Evolutionary conservation across 768 basidiomycete species (phyloP), one percentile per base, ranked within the genome.

Genomic region (Kwoniella newhampshirensis): DNA sequence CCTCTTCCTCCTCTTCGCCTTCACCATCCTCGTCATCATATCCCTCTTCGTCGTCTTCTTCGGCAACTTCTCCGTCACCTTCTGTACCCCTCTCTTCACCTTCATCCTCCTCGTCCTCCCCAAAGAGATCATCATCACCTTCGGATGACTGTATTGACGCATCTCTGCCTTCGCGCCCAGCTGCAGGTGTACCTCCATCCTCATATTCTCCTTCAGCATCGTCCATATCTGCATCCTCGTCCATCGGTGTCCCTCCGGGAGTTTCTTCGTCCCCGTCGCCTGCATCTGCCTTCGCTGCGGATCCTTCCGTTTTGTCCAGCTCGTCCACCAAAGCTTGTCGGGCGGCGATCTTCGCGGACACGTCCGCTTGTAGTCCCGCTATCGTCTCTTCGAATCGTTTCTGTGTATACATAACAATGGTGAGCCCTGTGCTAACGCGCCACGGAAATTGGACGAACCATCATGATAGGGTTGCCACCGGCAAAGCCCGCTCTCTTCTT

Each of bases 321-420:
- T 73, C 71, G 51, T 67, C 68, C 13, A 62, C 39, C 18, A 68
- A 36, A 2, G 46, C 51, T 48, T 73, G 71, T 21, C 71, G 51
- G 15, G 63, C 59, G 11, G 62, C 51, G n/a, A 64, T 56, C 49
- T 73, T 73, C 18, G 63, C 63, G 17, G 62, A 50, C 35, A 73
- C 58, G 20, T 70, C 68, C n/a, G 61, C 60, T 47, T 66, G 60
- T 30, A 73, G 57, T 20, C 68, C 68, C 18, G 60, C 55, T 8
- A 73, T 64, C 3, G 66, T 66, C 49, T 73, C 68, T 53, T 73
- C 64, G 59, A 70, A 70, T 37, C 71, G 71, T 73, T 69, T 73
- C 68, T 74, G 18, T 36, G 40, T 13, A 1, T 17, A 51, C 23
- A n/a, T 23, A n/a, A 23, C n/a, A 23, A 42, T 42, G 36, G 36